Conservation (phyloP, 306 rosid genomes). For the Cucurbita moschata region DNA sequence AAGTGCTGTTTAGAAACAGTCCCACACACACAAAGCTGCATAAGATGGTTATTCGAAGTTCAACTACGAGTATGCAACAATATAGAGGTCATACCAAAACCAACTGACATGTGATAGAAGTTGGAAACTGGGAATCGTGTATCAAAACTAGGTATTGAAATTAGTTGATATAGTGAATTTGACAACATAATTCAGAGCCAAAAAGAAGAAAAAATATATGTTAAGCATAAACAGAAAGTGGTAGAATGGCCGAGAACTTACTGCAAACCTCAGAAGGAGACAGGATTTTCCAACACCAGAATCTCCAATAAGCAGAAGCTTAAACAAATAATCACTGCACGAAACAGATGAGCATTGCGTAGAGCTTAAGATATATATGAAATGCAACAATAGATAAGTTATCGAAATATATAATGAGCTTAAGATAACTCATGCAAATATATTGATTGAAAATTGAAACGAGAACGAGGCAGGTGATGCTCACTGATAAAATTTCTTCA, state of each 20-base stretch:
- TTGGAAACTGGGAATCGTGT: neutral
- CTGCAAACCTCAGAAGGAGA: constrained; percentile 97
- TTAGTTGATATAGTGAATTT: neutral
- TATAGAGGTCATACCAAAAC: neutral
- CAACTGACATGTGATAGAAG: neutral
- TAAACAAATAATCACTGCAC: constrained; percentile 85
- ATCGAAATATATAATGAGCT: too few relatives aligned
- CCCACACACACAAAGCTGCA: neutral
- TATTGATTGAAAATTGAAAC: neutral
- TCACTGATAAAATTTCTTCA: neutral
- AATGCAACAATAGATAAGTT: neutral
- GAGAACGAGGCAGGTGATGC: neutral
- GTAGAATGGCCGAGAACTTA: constrained; percentile 28
- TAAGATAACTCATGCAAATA: neutral
- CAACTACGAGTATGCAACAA: neutral
- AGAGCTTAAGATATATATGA: neutral
- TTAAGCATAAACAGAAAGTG: neutral
- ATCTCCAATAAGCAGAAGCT: constrained; percentile 94
- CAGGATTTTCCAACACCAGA: constrained; percentile 99
- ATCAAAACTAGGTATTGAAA: neutral
- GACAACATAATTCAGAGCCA: neutral
- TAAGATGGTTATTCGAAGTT: neutral
- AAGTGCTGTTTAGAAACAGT: neutral
- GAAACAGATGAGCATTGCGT: neutral
- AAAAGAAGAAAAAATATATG: neutral